Evolutionary conservation across 2,329 filamentous ascomycete species (phyloP), one percentile per base, ranked within the genome.

Genomic region (Monilinia aucupariae): DNA sequence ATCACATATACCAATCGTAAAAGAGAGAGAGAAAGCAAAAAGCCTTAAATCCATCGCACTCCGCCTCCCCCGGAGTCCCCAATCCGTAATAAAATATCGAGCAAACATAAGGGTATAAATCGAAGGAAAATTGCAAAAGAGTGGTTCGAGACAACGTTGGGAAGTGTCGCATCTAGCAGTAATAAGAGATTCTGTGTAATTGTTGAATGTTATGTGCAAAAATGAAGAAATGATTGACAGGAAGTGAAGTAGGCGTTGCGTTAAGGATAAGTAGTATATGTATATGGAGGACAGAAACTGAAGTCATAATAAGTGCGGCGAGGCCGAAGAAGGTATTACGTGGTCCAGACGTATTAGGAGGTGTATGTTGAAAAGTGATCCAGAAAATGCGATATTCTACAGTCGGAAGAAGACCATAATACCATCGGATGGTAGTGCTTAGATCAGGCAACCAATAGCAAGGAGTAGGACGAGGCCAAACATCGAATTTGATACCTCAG

Each of bases 261-360:
- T 63, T 47, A 34, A 51, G 39, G 34, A 45, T 51, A 37, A 50
- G 45, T 25, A 45, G 17, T 41, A 49, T 45, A 58, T 58, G n/a
- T 63, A 59, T 59, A 45, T 59, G 39, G 27, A 20, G 47, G 34
- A 39, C 25, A 48, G 52, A 49, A 59, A n/a, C 12, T 30, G 34
- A 58, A 59, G 37, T 43, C 61, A 47, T 63, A 25, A 51, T 12
- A 37, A 27, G n/a, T 13, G 13, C 22, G 41, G 25, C 30, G 25
- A 51, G n/a, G 34, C 49, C 53, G 37, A 27, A 43, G 34, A 50
- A 45, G 22, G 27, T 59, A 43, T 64, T 54, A 48, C 62, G 62
- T 64, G 25, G 32, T 60, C 62, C 56, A 64, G 56, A 43, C 56
- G 62, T 54, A 64, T 64, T 64, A 64, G 34, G 61, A 64, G 7